Evolutionary conservation across 1,284 basidiomycete species (phyloP), one percentile per base, ranked within the genome.

Genomic region (Anthracocystis panici-leucophaei): DNA sequence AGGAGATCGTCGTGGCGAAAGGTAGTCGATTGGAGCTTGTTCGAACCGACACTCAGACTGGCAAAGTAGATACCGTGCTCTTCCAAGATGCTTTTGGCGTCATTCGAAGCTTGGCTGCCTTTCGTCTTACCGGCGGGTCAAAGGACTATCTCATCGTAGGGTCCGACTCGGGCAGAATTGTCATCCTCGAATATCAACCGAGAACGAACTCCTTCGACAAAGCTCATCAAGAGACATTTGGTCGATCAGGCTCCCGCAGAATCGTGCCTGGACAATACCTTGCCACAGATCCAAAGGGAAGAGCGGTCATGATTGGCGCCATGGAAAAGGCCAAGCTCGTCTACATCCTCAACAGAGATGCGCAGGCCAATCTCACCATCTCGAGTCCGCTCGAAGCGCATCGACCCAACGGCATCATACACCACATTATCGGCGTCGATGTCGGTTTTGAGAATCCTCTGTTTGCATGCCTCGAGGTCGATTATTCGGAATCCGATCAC

Each of bases 391-490:
- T 85, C 18, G 83, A 85, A 64, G 83, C 83, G 31, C 78, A 85
- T 59, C 63, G 77, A 48, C 71, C 77, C 9, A 77, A 75, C 33
- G 75, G 75, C 20, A 82, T 85, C 70, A 78, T 82, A 25, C 79
- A 84, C 63, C 73, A 78, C 64, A 78, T 84, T 35, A 69, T 81
- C 27, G 82, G 82, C 27, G 80, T 85, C 27, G 83, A 85, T 50
- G 83, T 84, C 25, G 83, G 83, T 11, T 85, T 77, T 53, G 83
- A 85, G 57, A 85, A 85, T 29, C 82, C 83, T 5, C 57, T 83
- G 14, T 85, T 85, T 53, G 83, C 83, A 3, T 79, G 82, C 31
- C 78, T 85, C 41, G 83, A 85, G 51, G 77, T 81, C 23, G 83
- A 84, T 65, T 85, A 83, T 45, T 80, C 77, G 4, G 82, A 84